phyloP scores from a whole-genome alignment of 805 yeast genomes.

The Zygoascus bituminiphila region DNA sequence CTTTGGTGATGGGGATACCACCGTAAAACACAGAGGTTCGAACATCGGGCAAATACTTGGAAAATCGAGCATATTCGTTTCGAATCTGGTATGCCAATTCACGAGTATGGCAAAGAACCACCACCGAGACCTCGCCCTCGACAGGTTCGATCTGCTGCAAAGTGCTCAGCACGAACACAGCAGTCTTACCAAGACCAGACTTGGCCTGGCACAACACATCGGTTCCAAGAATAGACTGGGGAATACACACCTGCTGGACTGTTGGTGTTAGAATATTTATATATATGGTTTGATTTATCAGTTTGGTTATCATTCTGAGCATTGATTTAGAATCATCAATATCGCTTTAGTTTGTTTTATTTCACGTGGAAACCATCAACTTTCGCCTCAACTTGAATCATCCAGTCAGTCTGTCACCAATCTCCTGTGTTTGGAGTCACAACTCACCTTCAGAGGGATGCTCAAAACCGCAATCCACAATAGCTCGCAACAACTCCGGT shows the following conservation, averaged over 20 bases:
- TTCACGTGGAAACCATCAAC: no score
- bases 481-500: slow-evolving; percentile 95
- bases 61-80: slow-evolving; percentile 94
- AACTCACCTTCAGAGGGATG: slow-evolving; percentile 98
- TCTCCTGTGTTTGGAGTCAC: no score
- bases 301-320: no score
- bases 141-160: slow-evolving; percentile 96
- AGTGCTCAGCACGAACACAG: slow-evolving; percentile 92
- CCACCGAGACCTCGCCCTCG: slow-evolving; percentile 90
- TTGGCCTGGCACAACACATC: slow-evolving; percentile 98
- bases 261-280: slow-evolving; percentile 7
- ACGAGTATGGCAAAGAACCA: slow-evolving; percentile 96
- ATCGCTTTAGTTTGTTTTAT: no score
- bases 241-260: slow-evolving; percentile 98
- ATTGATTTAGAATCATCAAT: no score
- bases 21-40: slow-evolving; percentile 96
- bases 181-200: slow-evolving; percentile 99
- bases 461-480: slow-evolving; percentile 98
- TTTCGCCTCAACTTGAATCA: no score
- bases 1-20: slow-evolving; percentile 81
- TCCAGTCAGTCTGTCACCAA: no score
- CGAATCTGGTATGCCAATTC: slow-evolving; percentile 97
- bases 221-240: slow-evolving; percentile 95
- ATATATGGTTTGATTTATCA: no score
- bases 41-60: slow-evolving; percentile 97